A percentile compares a stretch with the other conserved stretches of the same genome.
Evolutionary conservation across 2,329 filamentous ascomycete genomes (phyloP).

Genomic region (Neonectria hederae): DNA sequence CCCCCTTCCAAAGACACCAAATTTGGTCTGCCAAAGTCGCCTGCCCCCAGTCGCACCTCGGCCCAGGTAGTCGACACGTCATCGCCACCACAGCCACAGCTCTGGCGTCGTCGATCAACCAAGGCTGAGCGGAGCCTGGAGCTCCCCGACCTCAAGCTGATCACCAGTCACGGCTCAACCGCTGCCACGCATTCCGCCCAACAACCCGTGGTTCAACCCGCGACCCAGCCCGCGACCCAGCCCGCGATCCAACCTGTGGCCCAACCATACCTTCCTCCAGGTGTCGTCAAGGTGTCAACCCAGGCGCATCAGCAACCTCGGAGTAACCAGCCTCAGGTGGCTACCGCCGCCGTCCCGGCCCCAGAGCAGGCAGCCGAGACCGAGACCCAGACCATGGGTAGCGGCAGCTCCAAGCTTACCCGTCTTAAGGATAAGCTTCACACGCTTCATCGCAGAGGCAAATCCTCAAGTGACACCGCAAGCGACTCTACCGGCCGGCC

Average conservation of each 20-base stretch:
- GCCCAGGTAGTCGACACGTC: constrained; percentile 34
- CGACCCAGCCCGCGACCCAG: background rate
- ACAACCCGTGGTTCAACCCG: constrained; percentile 1
- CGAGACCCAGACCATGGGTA: constrained; percentile 46
- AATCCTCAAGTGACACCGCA: constrained; percentile 36
- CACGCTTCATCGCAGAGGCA: constrained; percentile 35
- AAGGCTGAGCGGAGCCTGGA: constrained; percentile 59
- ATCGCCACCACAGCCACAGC: constrained; percentile 46
- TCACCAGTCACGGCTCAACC: constrained; percentile 61
- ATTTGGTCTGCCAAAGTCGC: constrained; percentile 34
- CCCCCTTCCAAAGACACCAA: constrained; percentile 43
- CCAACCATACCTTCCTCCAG: constrained; percentile 30
- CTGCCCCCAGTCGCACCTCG: constrained; percentile 31
- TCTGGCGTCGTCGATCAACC: constrained; percentile 62
- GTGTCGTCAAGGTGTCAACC: constrained; percentile 31
- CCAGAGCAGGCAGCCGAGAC: constrained; percentile 31
- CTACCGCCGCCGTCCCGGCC: constrained; percentile 23
- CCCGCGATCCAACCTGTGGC: constrained; percentile 19
- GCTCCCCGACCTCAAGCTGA: constrained; percentile 59
- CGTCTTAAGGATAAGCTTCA: constrained; percentile 45
- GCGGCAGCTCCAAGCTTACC: constrained; percentile 45
- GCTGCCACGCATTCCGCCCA: constrained; percentile 43
- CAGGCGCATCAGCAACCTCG: constrained; percentile 28
- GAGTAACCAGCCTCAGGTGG: constrained; percentile 20
- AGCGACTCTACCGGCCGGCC: constrained; percentile 33